phyloP scores from a whole-genome alignment of 495 filamentous ascomycete genomes.

The Xylaria curta region DNA sequence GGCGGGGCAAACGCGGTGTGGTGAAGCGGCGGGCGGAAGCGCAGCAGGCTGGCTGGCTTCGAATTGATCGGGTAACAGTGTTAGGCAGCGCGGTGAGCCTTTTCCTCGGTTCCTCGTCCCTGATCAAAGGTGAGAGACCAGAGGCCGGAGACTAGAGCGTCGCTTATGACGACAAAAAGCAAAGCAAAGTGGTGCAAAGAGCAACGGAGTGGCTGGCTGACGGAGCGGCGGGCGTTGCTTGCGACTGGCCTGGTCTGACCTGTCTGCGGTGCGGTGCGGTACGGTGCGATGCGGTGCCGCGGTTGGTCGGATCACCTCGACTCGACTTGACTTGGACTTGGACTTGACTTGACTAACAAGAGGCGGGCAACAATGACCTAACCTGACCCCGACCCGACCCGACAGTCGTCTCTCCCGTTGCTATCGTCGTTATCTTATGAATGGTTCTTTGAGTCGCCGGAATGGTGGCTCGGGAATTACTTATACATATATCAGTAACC shows the following conservation, averaged over 20 bases:
- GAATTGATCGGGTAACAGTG: neutral
- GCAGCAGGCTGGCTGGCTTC: neutral
- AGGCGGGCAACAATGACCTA: neutral
- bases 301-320: conserved; percentile 8
- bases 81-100: neutral
- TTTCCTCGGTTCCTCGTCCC: too few species aligned
- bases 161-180: neutral
- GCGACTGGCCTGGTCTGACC: neutral
- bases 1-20: neutral
- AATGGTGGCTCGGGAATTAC: neutral
- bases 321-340: too few species aligned
- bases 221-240: neutral
- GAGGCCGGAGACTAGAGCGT: neutral
- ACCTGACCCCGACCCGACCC: neutral
- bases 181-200: neutral
- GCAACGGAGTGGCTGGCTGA: neutral
- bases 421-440: neutral
- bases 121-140: neutral
- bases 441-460: neutral
- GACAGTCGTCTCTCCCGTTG: neutral
- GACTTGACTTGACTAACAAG: neutral
- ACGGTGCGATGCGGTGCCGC: conserved; percentile 5
- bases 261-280: neutral
- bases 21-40: neutral
- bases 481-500: neutral